Percentiles rank a stretch among this genome's conserved stretches.
phyloP scores from a whole-genome alignment of 352 stramenopile genomes.

The Pythium coloratum region DNA sequence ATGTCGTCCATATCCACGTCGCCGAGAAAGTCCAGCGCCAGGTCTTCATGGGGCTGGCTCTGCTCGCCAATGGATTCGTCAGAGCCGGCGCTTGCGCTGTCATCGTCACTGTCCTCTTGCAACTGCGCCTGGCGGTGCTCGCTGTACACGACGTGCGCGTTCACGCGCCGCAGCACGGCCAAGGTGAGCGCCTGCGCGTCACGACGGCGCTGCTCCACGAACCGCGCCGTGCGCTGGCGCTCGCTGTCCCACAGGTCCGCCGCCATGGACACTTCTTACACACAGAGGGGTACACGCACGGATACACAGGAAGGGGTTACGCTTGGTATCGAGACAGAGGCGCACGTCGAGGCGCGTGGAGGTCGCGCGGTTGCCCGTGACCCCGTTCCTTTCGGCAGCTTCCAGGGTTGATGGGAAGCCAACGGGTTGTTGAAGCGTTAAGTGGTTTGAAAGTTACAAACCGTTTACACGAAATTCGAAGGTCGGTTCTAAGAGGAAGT shows the following conservation, averaged over 20 bases:
- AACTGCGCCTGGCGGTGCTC: conserved; percentile 41
- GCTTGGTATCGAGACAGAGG: too few species aligned
- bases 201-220: conserved; percentile 15
- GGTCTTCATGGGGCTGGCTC: conserved; percentile 17
- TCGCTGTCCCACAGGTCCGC: conserved; percentile 12
- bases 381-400: not conserved
- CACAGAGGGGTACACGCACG: not conserved
- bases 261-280: conserved; percentile 7
- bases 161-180: conserved; percentile 14
- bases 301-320: not conserved
- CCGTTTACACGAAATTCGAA: not conserved
- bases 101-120: conserved; percentile 1
- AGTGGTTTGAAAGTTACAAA: not conserved
- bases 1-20: conserved; percentile 59
- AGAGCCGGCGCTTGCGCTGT: not conserved
- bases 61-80: conserved; percentile 7
- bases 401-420: not conserved
- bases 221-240: conserved; percentile 10
- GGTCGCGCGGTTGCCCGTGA: not conserved
- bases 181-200: conserved; percentile 1
- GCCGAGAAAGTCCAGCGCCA: conserved; percentile 56
- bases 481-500: not conserved
- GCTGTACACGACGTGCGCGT: conserved; percentile 17
- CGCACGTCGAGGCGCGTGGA: not conserved
- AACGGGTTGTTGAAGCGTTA: conserved; percentile 4